Evolutionary conservation across 192 early-diverging fungal genomes (phyloP), one percentile per base, ranked within the genome.

Genomic region (Kickxella alabastrina): DNA sequence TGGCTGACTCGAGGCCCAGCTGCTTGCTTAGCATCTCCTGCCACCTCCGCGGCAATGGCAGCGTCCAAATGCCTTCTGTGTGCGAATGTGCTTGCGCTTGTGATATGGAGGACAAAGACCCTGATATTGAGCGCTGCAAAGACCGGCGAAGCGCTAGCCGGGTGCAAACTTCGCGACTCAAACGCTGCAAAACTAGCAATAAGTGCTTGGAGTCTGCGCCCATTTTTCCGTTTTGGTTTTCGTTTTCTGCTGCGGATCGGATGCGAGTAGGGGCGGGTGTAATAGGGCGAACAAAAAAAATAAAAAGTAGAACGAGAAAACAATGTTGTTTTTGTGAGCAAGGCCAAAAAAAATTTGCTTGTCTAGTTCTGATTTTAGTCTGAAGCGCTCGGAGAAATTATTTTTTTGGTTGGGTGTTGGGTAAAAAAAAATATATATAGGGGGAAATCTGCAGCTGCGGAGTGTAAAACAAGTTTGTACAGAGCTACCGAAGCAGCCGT

Each of bases 121-220:
- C 34, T 23, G 23, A n/a, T 34, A 49, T 18, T 9, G 32, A 8
- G 9, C 36, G 29, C 32, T 49, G 47, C 14, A 32, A 17, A 12
- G 61, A 37, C 21, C 46, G 69, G 29, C 62, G 48, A 43, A 60
- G 42, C 27, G 35, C 39, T 1, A 26, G 35, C 39, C 58, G 43
- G 26, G 53, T 37, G 18, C 54, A 51, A 15, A 39, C 57, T 44
- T 71, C 62, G 17, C 54, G 49, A 27, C 47, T 47, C 25, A 65
- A 26, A 4, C 57, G 62, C 36, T 53, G 45, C 40, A 73, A 40
- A 17, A 59, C 51, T 58, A 57, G 49, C 41, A 58, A 58, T 40
- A 73, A 32, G 29, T 63, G 56, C 40, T 59, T 71, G 14, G 68
- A 64, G 43, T 71, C 68, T 4, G 68, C 68, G 19, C 61, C 68